phyloP scores from a whole-genome alignment of 2,329 filamentous ascomycete genomes.

The Pyrenochaeta sp. region DNA sequence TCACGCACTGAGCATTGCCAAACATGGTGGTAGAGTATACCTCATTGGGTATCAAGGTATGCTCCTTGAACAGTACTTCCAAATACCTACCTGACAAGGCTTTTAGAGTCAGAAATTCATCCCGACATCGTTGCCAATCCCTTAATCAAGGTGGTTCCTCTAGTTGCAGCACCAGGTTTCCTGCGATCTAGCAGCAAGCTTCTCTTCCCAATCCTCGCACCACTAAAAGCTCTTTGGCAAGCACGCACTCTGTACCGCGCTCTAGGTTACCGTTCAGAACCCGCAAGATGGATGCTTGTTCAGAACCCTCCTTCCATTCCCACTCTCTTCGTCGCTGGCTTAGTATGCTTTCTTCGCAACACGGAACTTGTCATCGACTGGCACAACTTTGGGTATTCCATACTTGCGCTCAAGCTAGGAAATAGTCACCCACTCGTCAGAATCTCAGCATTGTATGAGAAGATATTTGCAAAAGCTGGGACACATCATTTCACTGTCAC shows the following conservation, averaged over 20 bases:
- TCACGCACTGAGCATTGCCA: slow-evolving; percentile 90
- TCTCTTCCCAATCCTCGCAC: slow-evolving; percentile 79
- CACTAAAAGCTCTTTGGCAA: slow-evolving; percentile 87
- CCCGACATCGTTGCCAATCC: slow-evolving; percentile 75
- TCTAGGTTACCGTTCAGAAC: slow-evolving; percentile 76
- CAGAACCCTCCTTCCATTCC: slow-evolving; percentile 96
- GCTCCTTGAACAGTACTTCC: neutral
- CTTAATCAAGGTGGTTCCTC: slow-evolving; percentile 73
- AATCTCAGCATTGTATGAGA: slow-evolving; percentile 81
- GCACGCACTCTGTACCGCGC: slow-evolving; percentile 73
- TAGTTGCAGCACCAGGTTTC: slow-evolving; percentile 71
- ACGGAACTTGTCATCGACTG: slow-evolving; percentile 91
- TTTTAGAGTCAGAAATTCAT: slow-evolving; percentile 77
- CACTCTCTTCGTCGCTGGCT: slow-evolving; percentile 76
- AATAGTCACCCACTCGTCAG: slow-evolving; percentile 75
- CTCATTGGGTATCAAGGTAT: slow-evolving; percentile 86
- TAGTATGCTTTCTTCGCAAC: slow-evolving; percentile 77
- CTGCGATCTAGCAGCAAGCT: slow-evolving; percentile 73
- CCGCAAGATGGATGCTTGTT: slow-evolving; percentile 84
- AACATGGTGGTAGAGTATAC: slow-evolving; percentile 79
- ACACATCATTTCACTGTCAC: slow-evolving; percentile 86
- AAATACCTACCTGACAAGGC: neutral
- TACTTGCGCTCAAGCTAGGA: slow-evolving; percentile 74
- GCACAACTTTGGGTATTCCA: slow-evolving; percentile 99
- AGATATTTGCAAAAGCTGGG: slow-evolving; percentile 70